These are phyloP conservation scores for Proliferodiscus dingleyae DNA, from an alignment of 2,329 filamentous ascomycete genomes.

Conservation along the genomic window DNA sequence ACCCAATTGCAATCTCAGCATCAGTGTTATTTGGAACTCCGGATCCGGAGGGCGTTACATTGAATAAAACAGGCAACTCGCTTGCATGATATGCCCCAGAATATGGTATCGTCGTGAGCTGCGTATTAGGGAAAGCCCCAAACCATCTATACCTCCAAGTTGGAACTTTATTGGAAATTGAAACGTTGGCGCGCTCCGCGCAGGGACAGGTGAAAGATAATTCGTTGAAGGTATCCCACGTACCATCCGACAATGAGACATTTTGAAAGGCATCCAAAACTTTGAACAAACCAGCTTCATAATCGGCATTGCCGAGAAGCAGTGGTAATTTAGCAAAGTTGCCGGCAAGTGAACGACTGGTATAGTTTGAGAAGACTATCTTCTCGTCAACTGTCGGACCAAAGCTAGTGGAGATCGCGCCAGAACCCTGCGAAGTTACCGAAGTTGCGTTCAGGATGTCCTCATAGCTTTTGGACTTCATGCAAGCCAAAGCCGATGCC, in stretches of 20 bases:
- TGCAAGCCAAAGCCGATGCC: conserved; percentile 9
- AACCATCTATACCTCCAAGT: conserved; percentile 33
- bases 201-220: not conserved
- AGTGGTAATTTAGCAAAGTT: conserved; percentile 10
- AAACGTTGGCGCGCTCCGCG: not conserved
- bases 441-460: conserved; percentile 7
- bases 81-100: conserved; percentile 28
- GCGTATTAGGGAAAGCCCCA: conserved; percentile 28
- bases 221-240: not conserved
- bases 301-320: conserved; percentile 22
- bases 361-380: conserved; percentile 15
- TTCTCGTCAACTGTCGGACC: conserved; percentile 15
- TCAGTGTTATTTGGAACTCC: conserved; percentile 16
- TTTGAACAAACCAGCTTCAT: conserved; percentile 21
- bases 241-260: conserved; percentile 4
- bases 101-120: conserved; percentile 15
- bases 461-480: conserved; percentile 8
- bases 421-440: not conserved
- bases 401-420: conserved; percentile 3
- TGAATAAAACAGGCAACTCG: not conserved
- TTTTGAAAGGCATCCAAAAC: not conserved
- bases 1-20: conserved; percentile 23
- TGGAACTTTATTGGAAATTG: conserved; percentile 7
- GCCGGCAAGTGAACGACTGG: conserved; percentile 1
- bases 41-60: not conserved